Evolutionary conservation across 352 stramenopile species (phyloP), one percentile per base, ranked within the genome.

Genomic region (Elongisporangium prolatum): DNA sequence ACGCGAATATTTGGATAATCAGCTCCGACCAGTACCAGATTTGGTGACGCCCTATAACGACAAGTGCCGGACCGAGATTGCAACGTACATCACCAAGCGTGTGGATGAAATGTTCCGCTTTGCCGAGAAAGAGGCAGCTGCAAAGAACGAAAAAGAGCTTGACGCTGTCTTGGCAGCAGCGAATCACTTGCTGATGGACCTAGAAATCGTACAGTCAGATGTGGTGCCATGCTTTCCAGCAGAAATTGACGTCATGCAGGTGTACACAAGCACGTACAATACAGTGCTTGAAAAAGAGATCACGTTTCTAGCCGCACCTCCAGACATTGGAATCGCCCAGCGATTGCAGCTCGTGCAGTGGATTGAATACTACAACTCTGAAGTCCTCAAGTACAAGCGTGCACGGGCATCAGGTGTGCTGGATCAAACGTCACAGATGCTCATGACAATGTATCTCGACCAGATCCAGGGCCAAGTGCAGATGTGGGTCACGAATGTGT

Each of bases 301-400:
- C 54, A 76, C 60, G 11, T 77, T 64, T 25, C 72, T 91, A 21
- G 90, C 76, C 55, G 65, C 67, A 0, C 75, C 80, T 51, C 65
- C 75, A 5, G 77, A 92, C 28, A 65, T 93, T 1, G 77, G 85
- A 3, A 84, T 93, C 44, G 80, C 79, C 0, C 77, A 93, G 34
- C 84, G 83, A 0, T 65, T 95, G 4, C 83, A 95, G 50, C 67
- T 95, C 22, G 77, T 95, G 17, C 85, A 95, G 61, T 95, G 85
- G 85, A 92, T 95, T 44, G 85, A 95, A 50, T 93, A 92, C 61
- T 95, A 92, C 71, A 95, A 95, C 66, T 68, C 70, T 0, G 83
- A 95, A 66, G 87, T 95, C 22, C 77, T 86, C 67, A 93, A 90
- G 62, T 92, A 90, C 75, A 90, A 88, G 53, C 77, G 83, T 8